Conservation (phyloP, 805 yeast species). For the Hanseniaspora nectarophila region DNA sequence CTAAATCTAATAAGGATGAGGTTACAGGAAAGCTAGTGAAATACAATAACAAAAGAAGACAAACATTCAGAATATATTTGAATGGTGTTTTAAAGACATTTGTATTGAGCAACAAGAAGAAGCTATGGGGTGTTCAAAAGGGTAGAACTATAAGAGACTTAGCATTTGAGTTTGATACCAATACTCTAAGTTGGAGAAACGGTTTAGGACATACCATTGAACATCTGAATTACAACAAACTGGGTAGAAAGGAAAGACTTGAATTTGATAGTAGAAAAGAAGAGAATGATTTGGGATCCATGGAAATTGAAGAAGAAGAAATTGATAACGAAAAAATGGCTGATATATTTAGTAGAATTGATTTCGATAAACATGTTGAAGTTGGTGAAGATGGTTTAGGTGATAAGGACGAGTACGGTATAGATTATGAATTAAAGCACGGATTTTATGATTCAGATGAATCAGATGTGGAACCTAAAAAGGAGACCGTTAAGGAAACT, state of each 20-base stretch:
- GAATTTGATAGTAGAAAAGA: conserved; percentile 6
- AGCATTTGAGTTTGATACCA: conserved; percentile 45
- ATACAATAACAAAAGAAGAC: conserved; percentile 26
- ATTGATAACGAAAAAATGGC: conserved; percentile 39
- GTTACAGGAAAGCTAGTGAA: conserved; percentile 16
- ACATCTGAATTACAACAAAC: conserved; percentile 30
- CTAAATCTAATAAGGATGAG: conserved; percentile 27
- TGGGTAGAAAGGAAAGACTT: conserved; percentile 7
- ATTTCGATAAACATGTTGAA: conserved; percentile 42
- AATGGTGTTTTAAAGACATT: conserved; percentile 46
- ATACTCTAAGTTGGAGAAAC: conserved; percentile 57
- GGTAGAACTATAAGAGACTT: conserved; percentile 49
- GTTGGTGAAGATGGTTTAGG: conserved; percentile 29
- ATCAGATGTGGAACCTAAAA: conserved; percentile 23
- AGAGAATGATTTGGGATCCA: conserved; percentile 23
- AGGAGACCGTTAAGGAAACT: conserved; percentile 9
- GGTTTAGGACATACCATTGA: conserved; percentile 73
- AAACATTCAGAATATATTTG: conserved; percentile 50
- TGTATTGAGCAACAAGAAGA: conserved; percentile 50
- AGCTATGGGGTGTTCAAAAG: conserved; percentile 85
- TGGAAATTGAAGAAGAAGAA: conserved; percentile 17
- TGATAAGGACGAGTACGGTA: conserved; percentile 29
- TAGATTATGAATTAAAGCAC: conserved; percentile 38
- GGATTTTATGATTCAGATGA: conserved; percentile 20
- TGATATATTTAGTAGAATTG: conserved; percentile 35